Conservation (phyloP, 2,329 filamentous ascomycete species). For the Amylocarpus encephaloides region DNA sequence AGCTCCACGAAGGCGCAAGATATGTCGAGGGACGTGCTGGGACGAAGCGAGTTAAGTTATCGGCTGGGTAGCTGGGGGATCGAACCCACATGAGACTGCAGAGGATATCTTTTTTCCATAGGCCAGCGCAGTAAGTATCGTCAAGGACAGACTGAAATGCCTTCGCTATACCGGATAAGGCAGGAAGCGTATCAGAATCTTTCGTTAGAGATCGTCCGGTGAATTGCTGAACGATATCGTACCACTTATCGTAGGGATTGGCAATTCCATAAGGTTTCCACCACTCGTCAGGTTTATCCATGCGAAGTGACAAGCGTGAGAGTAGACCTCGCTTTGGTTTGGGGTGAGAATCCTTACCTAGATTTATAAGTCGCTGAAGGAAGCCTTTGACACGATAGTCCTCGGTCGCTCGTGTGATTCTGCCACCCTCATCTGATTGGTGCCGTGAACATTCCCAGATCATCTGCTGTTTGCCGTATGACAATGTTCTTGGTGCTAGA, state of each 20-base stretch:
- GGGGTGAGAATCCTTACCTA: background rate
- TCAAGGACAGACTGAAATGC: conserved; percentile 12
- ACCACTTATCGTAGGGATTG: conserved; percentile 17
- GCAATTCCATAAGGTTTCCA: conserved; percentile 13
- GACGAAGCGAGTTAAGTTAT: conserved; percentile 10
- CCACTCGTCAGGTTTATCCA: conserved; percentile 12
- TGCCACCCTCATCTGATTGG: conserved; percentile 17
- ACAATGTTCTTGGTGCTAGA: conserved; percentile 15
- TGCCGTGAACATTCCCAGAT: conserved; percentile 17
- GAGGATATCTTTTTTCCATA: conserved; percentile 19
- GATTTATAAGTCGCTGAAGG: conserved; percentile 13
- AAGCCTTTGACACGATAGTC: conserved; percentile 17
- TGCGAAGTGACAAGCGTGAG: conserved; percentile 1
- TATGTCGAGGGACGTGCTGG: conserved; percentile 9
- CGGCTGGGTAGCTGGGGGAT: conserved; percentile 8
- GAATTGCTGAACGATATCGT: conserved; percentile 15
- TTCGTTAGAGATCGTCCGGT: conserved; percentile 16
- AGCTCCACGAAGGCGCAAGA: conserved; percentile 17
- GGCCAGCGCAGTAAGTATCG: conserved; percentile 20
- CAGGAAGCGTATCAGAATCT: conserved; percentile 17
- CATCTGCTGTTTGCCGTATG: conserved; percentile 19
- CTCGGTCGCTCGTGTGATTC: conserved; percentile 13
- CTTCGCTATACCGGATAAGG: conserved; percentile 19
- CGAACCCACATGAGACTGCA: conserved; percentile 13
- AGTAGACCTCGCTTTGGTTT: conserved; percentile 1